Evolutionary conservation across 1,284 basidiomycete species (phyloP), one percentile per base, ranked within the genome.

Genomic region (Xanthoconium separans): DNA sequence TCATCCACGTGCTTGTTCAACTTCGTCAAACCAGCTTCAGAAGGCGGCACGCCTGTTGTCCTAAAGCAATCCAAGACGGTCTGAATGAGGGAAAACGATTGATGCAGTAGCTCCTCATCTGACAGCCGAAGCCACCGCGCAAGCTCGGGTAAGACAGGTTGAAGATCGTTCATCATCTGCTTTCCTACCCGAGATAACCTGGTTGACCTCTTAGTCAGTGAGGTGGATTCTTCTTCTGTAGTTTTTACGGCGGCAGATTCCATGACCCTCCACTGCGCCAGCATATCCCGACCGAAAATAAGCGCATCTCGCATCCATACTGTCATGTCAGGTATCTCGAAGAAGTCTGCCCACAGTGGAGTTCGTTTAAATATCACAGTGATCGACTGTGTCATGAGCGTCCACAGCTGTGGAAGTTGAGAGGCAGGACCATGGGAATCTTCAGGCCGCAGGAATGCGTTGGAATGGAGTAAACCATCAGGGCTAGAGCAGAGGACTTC

Each of bases 301-400:
- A 98, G 77, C 1, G 94, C 95, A 68, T 98, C 95, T 57, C 94
- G 84, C 95, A 98, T 97, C 95, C 95, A 98, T 45, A 87, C 82
- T 24, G 89, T 81, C 94, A 98, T 96, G 50, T 87, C 84, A 30
- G 85, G 81, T 63, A 84, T 85, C 55, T 90, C 86, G 67, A 91
- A 92, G 65, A 80, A 88, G 11, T 76, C 72, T 0, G 95, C 83
- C 95, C 95, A 98, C 20, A 76, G 68, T 0, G 88, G 86, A 4
- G 93, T 95, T 50, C 83, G 80, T 62, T 82, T 84, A 74, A 96
- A 96, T 58, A 98, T 93, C 50, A 89, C 78, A 0, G 89, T 81
- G 44, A 95, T 81, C 6, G 90, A 83, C 50, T 80, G 78, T 11
- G 88, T 87, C 91, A 97, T 93, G 34, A 84, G 72, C 42, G 78